phyloP scores from a whole-genome alignment of 257 asterid genomes.

The Nicotiana benthamiana region DNA sequence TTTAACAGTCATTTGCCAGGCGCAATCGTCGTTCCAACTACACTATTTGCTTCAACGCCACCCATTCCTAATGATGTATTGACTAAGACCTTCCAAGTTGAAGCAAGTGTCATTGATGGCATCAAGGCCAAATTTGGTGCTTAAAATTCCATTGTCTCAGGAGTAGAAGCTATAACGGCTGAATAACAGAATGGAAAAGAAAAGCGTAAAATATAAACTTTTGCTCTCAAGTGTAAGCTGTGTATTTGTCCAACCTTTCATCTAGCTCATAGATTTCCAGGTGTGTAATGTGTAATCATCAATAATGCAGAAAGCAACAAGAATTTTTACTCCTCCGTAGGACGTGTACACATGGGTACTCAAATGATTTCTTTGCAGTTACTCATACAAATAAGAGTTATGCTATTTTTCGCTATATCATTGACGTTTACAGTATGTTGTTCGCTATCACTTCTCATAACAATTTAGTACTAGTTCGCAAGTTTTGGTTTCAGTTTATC shows the following conservation, averaged over 20 bases:
- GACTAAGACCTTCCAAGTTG: slow-evolving; percentile 39
- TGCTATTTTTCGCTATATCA: not conserved
- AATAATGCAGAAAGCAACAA: not conserved
- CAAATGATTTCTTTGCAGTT: not conserved
- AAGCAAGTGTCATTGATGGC: slow-evolving; percentile 25
- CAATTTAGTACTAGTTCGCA: not conserved
- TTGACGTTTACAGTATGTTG: not conserved
- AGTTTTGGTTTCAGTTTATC: not conserved
- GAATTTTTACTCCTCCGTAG: not conserved
- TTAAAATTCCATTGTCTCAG: not conserved
- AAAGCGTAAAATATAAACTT: not conserved
- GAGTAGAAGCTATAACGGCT: not conserved
- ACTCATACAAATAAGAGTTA: not conserved
- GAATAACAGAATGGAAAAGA: not conserved
- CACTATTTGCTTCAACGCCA: slow-evolving; percentile 45
- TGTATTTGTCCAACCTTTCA: not conserved
- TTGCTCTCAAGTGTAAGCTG: not conserved
- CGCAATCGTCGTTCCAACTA: slow-evolving; percentile 6
- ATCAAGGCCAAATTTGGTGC: slow-evolving; percentile 42
- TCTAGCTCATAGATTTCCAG: not conserved
- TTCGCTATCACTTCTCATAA: not conserved
- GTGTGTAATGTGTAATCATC: not conserved
- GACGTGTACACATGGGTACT: not conserved
- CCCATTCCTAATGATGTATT: slow-evolving; percentile 45
- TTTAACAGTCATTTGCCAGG: slow-evolving; percentile 67